Base-by-base conservation (phyloP, 495 filamentous ascomycete genomes). In the Venustampulla echinocandica region DNA sequence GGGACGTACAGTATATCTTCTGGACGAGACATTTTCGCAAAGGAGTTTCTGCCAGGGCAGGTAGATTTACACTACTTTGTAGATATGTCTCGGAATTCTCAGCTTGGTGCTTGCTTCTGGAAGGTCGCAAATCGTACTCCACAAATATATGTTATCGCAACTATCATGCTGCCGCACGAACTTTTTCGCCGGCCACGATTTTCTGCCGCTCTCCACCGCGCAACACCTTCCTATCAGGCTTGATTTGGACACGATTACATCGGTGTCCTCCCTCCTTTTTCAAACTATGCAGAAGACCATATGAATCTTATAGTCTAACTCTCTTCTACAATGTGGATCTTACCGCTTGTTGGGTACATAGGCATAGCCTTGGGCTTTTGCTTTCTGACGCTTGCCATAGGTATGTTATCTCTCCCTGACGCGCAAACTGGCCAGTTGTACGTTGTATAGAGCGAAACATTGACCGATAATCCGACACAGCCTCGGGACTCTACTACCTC, bases 401-500 rank as follows among this genome's bases (percentile, higher is more conserved):
- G 90, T 94, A 79, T 13, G 58, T 61, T 22, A 36, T 44, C 33
- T 15, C 15, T 42, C 36, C 22, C n/a, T 42, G 35, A 11, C 19
- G 25, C 21, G 23, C 46, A 18, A 55, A 15, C 11, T 30, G 34
- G 17, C 4, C 15, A 21, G n/a, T n/a, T n/a, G n/a, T n/a, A n/a
- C n/a, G n/a, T n/a, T n/a, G n/a, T n/a, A n/a, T n/a, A n/a, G n/a
- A n/a, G n/a, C n/a, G n/a, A n/a, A n/a, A 27, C 13, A 47, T 23
- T 10, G 25, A 30, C 27, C n/a, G n/a, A 32, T 9, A 22, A 38
- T 17, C 17, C 17, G 21, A n/a, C 7, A 51, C 58, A 95, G 92
- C 92, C 25, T 95, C 88, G 18, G 93, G 93, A 21, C 80, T 98
- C 18, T 97, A 98, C 70, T 98, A 98, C 62, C 84, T 98, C 38